phyloP scores from a whole-genome alignment of 495 filamentous ascomycete species.

The Parachaetomium inaequale region DNA sequence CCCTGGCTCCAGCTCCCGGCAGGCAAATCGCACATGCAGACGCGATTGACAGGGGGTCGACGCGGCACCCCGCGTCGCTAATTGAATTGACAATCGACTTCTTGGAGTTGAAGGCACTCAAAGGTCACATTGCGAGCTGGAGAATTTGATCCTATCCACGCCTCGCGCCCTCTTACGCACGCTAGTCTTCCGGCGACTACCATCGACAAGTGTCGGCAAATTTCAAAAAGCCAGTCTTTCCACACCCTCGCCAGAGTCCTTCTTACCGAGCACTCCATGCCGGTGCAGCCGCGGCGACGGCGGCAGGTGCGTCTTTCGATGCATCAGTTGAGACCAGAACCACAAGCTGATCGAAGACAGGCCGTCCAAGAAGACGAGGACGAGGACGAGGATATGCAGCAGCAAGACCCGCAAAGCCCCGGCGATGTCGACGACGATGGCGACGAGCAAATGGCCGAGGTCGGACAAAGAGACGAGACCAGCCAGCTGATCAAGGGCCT shows the following conservation, averaged over 20 bases:
- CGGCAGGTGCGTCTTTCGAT: constrained; percentile 12
- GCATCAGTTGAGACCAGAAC: background rate
- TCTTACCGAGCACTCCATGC: constrained; percentile 10
- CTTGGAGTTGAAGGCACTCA: too few species aligned
- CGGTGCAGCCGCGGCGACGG: constrained; percentile 9
- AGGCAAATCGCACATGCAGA: constrained; percentile 21
- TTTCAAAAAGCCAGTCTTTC: too few species aligned
- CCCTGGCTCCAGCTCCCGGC: constrained; percentile 2
- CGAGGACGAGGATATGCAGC: constrained; percentile 26
- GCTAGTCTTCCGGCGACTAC: too few species aligned
- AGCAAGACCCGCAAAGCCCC: constrained; percentile 12
- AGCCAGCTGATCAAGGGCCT: constrained; percentile 78
- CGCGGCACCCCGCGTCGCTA: constrained; percentile 5
- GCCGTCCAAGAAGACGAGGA: constrained; percentile 23
- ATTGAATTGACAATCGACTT: too few species aligned
- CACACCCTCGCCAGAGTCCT: too few species aligned
- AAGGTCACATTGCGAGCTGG: too few species aligned
- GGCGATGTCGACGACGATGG: constrained; percentile 32
- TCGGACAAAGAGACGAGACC: constrained; percentile 35
- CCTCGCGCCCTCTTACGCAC: too few species aligned
- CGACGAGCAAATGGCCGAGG: constrained; percentile 39
- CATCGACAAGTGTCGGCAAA: too few species aligned
- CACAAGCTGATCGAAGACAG: constrained; percentile 8
- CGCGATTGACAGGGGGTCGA: constrained; percentile 16
- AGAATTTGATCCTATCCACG: too few species aligned